Evolutionary conservation across 495 filamentous ascomycete genomes (phyloP), one percentile per base, ranked within the genome.

Genomic region (Hyaloscypha hepaticicola): DNA sequence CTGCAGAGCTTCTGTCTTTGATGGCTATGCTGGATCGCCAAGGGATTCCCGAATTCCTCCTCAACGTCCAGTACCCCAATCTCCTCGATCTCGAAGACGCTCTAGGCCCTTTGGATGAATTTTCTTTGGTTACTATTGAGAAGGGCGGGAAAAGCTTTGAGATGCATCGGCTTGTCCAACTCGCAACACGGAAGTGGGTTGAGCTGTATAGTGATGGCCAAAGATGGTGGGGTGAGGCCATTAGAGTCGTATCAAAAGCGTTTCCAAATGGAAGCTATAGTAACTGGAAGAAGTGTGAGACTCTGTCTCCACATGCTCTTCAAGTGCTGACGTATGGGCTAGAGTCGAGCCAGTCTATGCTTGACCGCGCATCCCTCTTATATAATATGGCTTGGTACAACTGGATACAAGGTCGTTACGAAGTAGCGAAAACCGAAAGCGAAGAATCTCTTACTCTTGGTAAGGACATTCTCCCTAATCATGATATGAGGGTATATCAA

Each of bases 21-120:
- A 79, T 82, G 63, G 70, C 75, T 29, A 75, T 76, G 60, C 51
- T 83, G 7, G 73, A 81, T 51, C 74, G 73, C 9, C 75, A 77
- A 70, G 71, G 70, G 12, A 79, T 84, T 55, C 81, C 80, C 5
- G 57, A 65, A 2, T 52, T 59, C 24, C 69, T 75, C 5, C 70
- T 80, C 7, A 64, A 74, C n/a, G n/a, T 21, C 31, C 2, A 24
- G 1, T 57, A 61, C 24, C 41, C 27, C 0, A 62, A 63, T 60
- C 1, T 21, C 24, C 29, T 67, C 14, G 61, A 67, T 26, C 41
- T 70, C 28, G 61, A 67, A 59, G 58, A 38, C 4, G 63, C 63
- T 21, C 8, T 69, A 25, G 55, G 26, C 22, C 28, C 58, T 50
- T 45, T 73, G 1, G 26, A 67, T 11, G 57, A 60, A 26, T 71